Base-by-base conservation (phyloP, 495 filamentous ascomycete species). In the Pseudevernia furfuracea region DNA sequence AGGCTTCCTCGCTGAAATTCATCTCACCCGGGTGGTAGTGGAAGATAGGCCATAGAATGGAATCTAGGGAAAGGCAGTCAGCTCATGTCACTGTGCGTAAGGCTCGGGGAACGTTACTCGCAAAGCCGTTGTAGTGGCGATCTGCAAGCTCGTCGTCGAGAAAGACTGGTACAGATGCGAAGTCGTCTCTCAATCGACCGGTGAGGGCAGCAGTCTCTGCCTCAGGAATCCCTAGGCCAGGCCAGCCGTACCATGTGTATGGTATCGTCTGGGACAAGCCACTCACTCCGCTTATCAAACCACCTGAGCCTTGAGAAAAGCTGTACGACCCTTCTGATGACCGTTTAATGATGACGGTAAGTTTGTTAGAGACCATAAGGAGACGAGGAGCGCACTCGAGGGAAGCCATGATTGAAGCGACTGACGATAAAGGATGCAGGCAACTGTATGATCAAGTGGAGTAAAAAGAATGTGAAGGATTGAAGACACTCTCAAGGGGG, bases 241-340 rank as follows among this genome's bases (percentile, higher is more conserved):
- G 92, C 94, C 94, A 98, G 64, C 93, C 93, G 74, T 96, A 97
- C 93, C 94, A 98, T 73, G 91, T 87, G 77, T 96, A 97, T 52
- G 86, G 93, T 15, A 91, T 96, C 11, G 89, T 85, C 74, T 96
- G 96, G 67, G 89, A 88, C 67, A 98, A 76, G 25, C 93, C 94
- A 66, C 88, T 91, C 60, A 98, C 75, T 2, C 92, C 94, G 44
- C 88, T 96, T 60, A 98, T 92, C 44, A 98, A 82, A 19, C 93
- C 93, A 62, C 93, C 93, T 10, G 93, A 96, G 19, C 92, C 96
- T 89, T 96, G 96, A 73, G 86, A 89, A 75, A 96, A 95, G 66
- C 86, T 82, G 76, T 96, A 97, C 67, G 76, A 78, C 60, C 87
- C 87, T 78, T 93, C 89, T 43, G 95, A 89, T 41, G 86, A 86